Percentiles rank a stretch among this genome's conserved stretches.
Conservation (phyloP, 2,329 filamentous ascomycete species). For the Calycina herbarum region DNA sequence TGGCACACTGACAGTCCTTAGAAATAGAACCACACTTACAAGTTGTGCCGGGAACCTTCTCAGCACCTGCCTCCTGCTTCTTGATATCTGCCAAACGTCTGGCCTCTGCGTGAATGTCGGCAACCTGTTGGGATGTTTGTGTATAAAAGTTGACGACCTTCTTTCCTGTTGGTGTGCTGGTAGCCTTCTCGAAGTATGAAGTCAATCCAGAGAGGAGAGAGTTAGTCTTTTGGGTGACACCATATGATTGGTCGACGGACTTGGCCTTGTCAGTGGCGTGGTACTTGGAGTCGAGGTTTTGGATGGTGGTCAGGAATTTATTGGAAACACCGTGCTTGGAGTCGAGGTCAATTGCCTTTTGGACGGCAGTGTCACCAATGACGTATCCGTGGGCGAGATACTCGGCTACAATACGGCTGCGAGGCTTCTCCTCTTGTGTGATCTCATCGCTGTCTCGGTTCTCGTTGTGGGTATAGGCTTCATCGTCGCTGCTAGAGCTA, state of each 20-base stretch:
- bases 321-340: slow-evolving; percentile 81
- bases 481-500: slow-evolving; percentile 60
- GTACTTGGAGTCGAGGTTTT: slow-evolving; percentile 79
- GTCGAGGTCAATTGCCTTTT: slow-evolving; percentile 84
- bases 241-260: slow-evolving; percentile 81
- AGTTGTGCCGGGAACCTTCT: slow-evolving; percentile 37
- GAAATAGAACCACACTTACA: slow-evolving; percentile 49
- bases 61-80: slow-evolving; percentile 58
- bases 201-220: slow-evolving; percentile 64
- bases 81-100: slow-evolving; percentile 85
- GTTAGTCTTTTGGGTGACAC: slow-evolving; percentile 72
- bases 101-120: slow-evolving; percentile 92
- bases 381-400: slow-evolving; percentile 93
- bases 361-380: slow-evolving; percentile 69
- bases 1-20: slow-evolving; percentile 45
- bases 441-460: slow-evolving; percentile 68
- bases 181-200: slow-evolving; percentile 94
- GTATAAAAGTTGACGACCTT: slow-evolving; percentile 87
- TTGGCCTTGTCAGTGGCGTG: slow-evolving; percentile 85
- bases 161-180: slow-evolving; percentile 82
- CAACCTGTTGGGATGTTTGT: slow-evolving; percentile 80
- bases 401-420: slow-evolving; percentile 89
- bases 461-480: slow-evolving; percentile 52
- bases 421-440: slow-evolving; percentile 94
- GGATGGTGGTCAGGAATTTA: slow-evolving; percentile 76